A percentile compares a stretch with the other conserved stretches of the same genome.
phyloP scores from a whole-genome alignment of 768 basidiomycete genomes.

The Coprinellus micaceus region DNA sequence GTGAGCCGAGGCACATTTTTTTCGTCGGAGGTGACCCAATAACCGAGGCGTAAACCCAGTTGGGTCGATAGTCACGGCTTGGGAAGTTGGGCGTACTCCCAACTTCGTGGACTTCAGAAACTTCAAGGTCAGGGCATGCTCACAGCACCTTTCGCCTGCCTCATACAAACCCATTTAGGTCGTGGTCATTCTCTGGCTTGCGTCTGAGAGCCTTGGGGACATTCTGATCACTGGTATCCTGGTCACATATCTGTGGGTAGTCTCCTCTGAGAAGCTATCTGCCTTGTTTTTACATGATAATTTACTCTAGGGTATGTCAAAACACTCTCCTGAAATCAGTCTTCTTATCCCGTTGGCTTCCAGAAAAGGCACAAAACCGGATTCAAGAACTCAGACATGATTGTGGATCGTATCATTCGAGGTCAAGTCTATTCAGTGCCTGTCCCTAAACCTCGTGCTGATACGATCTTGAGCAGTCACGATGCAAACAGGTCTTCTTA shows the following conservation, averaged over 20 bases:
- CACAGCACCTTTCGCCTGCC: not conserved
- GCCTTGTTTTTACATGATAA: not conserved
- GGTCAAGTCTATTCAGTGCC: constrained; percentile 7
- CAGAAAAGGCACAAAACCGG: constrained; percentile 22
- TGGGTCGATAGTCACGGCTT: constrained; percentile 8
- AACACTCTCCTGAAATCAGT: too few relatives aligned
- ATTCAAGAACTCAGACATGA: constrained; percentile 20
- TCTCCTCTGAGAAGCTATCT: not conserved
- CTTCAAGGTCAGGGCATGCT: constrained; percentile 10
- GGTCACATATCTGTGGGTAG: constrained; percentile 16
- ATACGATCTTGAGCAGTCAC: constrained; percentile 13
- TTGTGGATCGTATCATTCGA: constrained; percentile 23
- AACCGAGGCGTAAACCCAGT: not conserved
- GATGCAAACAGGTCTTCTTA: constrained; percentile 21
- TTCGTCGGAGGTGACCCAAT: not conserved
- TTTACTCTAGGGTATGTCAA: too few relatives aligned
- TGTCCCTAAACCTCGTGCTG: not conserved
- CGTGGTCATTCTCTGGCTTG: constrained; percentile 15
- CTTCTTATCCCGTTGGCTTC: too few relatives aligned
- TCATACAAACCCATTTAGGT: too few relatives aligned
- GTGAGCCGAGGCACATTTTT: not conserved
- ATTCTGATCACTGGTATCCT: constrained; percentile 15
- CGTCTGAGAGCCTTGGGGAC: constrained; percentile 10
- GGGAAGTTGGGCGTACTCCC: constrained; percentile 11
- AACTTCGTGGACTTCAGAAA: constrained; percentile 14